A percentile compares a stretch with the other conserved stretches of the same genome.
Conservation (phyloP, 148 eudicot genomes). For the Vaccinium vitisidaea region DNA sequence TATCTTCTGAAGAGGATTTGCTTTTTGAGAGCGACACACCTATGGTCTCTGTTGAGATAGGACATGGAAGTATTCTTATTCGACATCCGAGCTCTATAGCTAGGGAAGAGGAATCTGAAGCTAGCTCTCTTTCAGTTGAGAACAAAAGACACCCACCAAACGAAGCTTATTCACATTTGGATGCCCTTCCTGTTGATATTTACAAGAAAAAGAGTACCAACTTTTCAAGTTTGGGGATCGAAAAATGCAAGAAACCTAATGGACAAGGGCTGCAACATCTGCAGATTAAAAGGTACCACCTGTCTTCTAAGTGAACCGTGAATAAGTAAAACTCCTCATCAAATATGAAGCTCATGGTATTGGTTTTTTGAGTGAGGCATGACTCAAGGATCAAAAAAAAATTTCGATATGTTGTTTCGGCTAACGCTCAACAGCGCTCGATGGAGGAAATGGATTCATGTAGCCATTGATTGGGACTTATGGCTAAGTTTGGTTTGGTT, state of each 20-base stretch:
- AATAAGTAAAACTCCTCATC: neutral
- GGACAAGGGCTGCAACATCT: slow-evolving; percentile 42
- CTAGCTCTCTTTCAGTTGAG: slow-evolving; percentile 93
- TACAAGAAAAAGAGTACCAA: slow-evolving; percentile 34
- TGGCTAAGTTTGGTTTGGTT: neutral
- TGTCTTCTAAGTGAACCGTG: neutral
- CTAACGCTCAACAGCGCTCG: neutral
- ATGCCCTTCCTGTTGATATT: slow-evolving; percentile 35
- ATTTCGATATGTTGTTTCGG: neutral
- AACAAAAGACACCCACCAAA: slow-evolving; percentile 40
- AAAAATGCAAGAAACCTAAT: slow-evolving; percentile 38
- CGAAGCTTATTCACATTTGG: slow-evolving; percentile 51
- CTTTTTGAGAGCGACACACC: slow-evolving; percentile 81
- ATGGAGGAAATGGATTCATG: neutral
- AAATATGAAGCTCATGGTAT: neutral
- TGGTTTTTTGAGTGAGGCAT: neutral
- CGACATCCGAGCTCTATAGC: slow-evolving; percentile 75
- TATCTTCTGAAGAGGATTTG: slow-evolving; percentile 86
- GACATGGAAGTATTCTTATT: slow-evolving; percentile 97
- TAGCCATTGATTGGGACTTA: neutral
- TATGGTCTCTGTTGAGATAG: slow-evolving; percentile 98
- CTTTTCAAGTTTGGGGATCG: slow-evolving; percentile 28
- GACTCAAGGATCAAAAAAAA: neutral
- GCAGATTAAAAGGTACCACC: slow-evolving; percentile 53
- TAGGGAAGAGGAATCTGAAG: slow-evolving; percentile 97